These are phyloP conservation scores for Candolleomyces aberdarensis DNA, from an alignment of 768 basidiomycete genomes.

Conservation along the genomic window DNA sequence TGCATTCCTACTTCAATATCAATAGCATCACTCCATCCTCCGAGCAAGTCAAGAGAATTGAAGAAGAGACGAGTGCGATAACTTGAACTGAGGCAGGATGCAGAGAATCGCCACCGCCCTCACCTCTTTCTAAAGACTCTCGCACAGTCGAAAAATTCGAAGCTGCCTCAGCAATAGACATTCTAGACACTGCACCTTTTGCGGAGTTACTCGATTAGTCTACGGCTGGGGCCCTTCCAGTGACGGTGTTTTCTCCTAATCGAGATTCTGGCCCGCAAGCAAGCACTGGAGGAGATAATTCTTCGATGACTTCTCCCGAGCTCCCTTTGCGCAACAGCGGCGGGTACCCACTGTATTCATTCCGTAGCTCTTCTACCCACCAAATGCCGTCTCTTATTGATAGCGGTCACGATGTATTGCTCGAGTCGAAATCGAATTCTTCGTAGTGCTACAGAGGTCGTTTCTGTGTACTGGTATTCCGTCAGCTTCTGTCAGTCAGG, in stretches of 20 bases:
- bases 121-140: slow-evolving; percentile 32
- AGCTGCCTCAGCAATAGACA: slow-evolving; percentile 19
- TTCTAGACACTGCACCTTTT: slow-evolving; percentile 17
- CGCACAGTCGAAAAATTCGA: slow-evolving; percentile 32
- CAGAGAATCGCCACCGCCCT: slow-evolving; percentile 16
- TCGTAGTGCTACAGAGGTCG: too few species aligned
- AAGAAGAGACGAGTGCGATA: slow-evolving; percentile 13
- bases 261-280: background rate
- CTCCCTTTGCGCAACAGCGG: background rate
- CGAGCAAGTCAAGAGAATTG: slow-evolving; percentile 18
- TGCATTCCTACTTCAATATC: slow-evolving; percentile 52
- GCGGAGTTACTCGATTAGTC: slow-evolving; percentile 11
- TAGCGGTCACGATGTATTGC: background rate
- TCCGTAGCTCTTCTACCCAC: background rate
- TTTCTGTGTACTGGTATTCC: too few species aligned
- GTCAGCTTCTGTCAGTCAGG: too few species aligned
- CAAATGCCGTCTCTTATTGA: background rate
- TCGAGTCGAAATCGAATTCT: too few species aligned
- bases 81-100: background rate
- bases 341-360: background rate
- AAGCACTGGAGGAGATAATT: background rate
- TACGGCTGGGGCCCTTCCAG: background rate
- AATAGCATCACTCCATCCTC: slow-evolving; percentile 21
- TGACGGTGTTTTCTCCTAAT: background rate
- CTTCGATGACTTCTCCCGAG: background rate